Conservation (phyloP, 805 yeast genomes). For the Schwanniomyces polymorphus region DNA sequence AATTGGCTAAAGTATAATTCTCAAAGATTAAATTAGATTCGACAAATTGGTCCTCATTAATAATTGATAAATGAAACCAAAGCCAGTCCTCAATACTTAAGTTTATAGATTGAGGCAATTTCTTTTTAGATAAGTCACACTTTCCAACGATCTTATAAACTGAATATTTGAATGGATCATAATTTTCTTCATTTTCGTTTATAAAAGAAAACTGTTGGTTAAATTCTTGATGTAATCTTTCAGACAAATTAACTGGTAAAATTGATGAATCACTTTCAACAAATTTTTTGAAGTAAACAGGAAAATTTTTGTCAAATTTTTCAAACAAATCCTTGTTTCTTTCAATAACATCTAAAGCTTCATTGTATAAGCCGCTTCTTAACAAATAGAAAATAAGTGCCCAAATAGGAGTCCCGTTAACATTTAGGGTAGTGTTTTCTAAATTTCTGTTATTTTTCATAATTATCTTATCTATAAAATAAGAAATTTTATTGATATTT, state of each 20-base stretch:
- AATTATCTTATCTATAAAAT: slow-evolving; percentile 46
- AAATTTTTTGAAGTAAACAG: slow-evolving; percentile 73
- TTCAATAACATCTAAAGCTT: slow-evolving; percentile 69
- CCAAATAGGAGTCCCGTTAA: slow-evolving; percentile 93
- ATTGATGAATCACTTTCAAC: slow-evolving; percentile 49
- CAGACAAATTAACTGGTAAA: slow-evolving; percentile 66
- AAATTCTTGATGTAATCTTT: slow-evolving; percentile 75
- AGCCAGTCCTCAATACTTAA: slow-evolving; percentile 92
- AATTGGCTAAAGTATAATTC: slow-evolving; percentile 67
- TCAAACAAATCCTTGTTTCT: slow-evolving; percentile 71
- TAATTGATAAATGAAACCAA: slow-evolving; percentile 85
- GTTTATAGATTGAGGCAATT: slow-evolving; percentile 66
- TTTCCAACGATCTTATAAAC: slow-evolving; percentile 92
- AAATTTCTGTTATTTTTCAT: slow-evolving; percentile 27
- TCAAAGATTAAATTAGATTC: slow-evolving; percentile 61
- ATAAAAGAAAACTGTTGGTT: slow-evolving; percentile 74
- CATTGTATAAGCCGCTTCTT: slow-evolving; percentile 79
- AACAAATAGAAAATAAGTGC: slow-evolving; percentile 81
- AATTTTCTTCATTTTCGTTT: slow-evolving; percentile 44
- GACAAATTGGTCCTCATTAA: slow-evolving; percentile 60
- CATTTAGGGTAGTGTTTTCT: slow-evolving; percentile 36
- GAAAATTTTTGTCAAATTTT: slow-evolving; percentile 82
- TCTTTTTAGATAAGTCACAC: slow-evolving; percentile 69
- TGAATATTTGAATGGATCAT: slow-evolving; percentile 89
- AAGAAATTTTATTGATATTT: slow-evolving; percentile 67